Evolutionary conservation across 2,329 filamentous ascomycete genomes (phyloP), one percentile per base, ranked within the genome.

Genomic region (Ophiostoma sp.): DNA sequence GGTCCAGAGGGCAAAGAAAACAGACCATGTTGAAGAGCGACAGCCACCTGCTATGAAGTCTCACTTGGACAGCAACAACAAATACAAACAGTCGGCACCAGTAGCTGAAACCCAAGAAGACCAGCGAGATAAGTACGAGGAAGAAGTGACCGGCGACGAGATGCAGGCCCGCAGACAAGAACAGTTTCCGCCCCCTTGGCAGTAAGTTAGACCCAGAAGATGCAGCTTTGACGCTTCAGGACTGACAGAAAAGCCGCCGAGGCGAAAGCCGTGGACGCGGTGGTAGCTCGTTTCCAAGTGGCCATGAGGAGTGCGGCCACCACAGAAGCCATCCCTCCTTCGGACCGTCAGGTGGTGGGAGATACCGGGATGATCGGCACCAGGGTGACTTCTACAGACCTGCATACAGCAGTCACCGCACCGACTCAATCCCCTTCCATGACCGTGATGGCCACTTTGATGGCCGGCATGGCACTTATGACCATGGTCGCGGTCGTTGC

Each of bases 141-240:
- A n/a, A 52, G 49, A 52, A n/a, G 7, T n/a, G 18, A n/a, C 14
- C 49, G 49, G 7, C 49, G 8, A 52, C n/a, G 27, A 27, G 4
- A 63, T 63, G 60, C 40, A 63, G 60, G 18, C 38, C 16, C 60
- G 42, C 40, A 63, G n/a, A 14, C 60, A 44, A 9, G 60, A 63
- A 16, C 58, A 42, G 38, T 9, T n/a, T 1, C 36, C 36, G 16
- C 60, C 60, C 2, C 40, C 8, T 44, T 63, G 60, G 63, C 63
- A 44, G 63, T 64, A 64, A 64, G 63, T 64, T 6, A 14, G 12
- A 27, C 63, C 9, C 16, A 8, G 38, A 8, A 5, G 2, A 6
- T 18, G 8, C n/a, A 3, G 12, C 4, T 27, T 40, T 18, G 38
- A 42, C 4, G 42, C 36, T 16, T 27, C 12, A 4, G 7, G 12